A percentile compares a stretch with the other conserved stretches of the same genome.
Conservation (phyloP, 2,329 filamentous ascomycete genomes). For the Dendryphion nanum region DNA sequence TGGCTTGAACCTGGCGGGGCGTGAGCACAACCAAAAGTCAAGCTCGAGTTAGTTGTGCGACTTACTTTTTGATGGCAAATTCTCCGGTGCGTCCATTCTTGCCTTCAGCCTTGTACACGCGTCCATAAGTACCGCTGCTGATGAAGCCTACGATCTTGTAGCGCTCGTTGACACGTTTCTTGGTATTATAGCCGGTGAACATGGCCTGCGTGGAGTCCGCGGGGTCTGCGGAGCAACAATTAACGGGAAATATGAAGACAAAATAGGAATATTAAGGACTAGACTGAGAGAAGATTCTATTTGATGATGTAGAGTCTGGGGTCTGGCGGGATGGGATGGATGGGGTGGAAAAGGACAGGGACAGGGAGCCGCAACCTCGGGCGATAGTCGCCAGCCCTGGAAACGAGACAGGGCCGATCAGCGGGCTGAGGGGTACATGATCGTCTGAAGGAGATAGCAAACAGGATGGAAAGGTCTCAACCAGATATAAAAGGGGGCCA, state of each 20-base stretch:
- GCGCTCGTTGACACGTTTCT: conserved; percentile 85
- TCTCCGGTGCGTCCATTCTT: conserved; percentile 72
- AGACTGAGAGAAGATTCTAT: no score
- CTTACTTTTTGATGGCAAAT: conserved; percentile 96
- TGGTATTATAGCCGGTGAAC: conserved; percentile 58
- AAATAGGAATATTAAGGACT: conserved; percentile 5
- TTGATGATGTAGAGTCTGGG: no score
- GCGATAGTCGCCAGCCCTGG: no score
- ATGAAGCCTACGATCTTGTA: conserved; percentile 99
- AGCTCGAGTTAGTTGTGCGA: conserved; percentile 8
- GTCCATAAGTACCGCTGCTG: conserved; percentile 94
- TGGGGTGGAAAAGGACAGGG: no score
- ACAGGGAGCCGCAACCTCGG: no score
- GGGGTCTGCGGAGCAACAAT: conserved; percentile 15
- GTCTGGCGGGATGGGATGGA: no score
- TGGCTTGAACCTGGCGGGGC: conserved; percentile 74
- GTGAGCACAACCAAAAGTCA: no score
- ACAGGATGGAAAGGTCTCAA: no score
- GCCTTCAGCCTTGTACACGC: conserved; percentile 92
- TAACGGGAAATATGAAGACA: neutral
- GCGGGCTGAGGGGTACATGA: no score
- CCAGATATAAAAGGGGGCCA: conserved; percentile 5
- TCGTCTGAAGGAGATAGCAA: no score
- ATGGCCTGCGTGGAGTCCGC: conserved; percentile 34
- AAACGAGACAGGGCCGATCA: no score